Percentiles rank a stretch among this genome's conserved stretches.
These are phyloP conservation scores for Chaetomium sp. DNA, from an alignment of 2,329 filamentous ascomycete genomes.

Conservation along the genomic window DNA sequence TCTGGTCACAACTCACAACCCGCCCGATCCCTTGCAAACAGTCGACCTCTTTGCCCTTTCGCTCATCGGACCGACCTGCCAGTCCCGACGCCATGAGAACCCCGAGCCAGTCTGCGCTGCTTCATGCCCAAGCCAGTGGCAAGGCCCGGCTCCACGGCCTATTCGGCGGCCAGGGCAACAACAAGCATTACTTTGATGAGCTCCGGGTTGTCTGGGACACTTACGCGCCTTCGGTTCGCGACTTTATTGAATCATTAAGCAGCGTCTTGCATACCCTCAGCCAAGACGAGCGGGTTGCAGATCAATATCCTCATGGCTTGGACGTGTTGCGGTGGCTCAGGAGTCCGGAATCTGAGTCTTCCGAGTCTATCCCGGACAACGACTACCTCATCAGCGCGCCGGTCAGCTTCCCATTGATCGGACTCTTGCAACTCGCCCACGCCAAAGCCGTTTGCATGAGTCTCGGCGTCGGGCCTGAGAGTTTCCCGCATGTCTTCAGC, in stretches of 20 bases:
- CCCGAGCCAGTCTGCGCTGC: not conserved
- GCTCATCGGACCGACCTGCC: not conserved
- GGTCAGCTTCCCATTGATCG: conserved; percentile 1
- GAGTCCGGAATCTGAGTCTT: not conserved
- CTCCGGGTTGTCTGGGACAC: not conserved
- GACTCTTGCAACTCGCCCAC: not conserved
- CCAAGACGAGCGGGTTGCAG: not conserved
- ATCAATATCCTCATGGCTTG: not conserved
- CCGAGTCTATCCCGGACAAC: not conserved
- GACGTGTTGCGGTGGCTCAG: not conserved
- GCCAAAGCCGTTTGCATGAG: not conserved
- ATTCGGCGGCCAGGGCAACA: conserved; percentile 4
- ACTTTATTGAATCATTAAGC: not conserved
- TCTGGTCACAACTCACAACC: not conserved
- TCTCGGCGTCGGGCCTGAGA: not conserved
- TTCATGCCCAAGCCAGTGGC: not conserved
- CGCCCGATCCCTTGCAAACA: not conserved
- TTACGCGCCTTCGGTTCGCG: not conserved
- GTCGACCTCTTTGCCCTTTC: not conserved
- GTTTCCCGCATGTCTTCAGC: not conserved
- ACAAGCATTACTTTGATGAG: conserved; percentile 1
- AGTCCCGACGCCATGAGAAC: not conserved
- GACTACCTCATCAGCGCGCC: conserved; percentile 6
- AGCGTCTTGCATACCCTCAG: not conserved
- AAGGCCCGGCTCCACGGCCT: not conserved